Base-by-base conservation (phyloP, 768 basidiomycete species). In the Coprinellus micaceus region DNA sequence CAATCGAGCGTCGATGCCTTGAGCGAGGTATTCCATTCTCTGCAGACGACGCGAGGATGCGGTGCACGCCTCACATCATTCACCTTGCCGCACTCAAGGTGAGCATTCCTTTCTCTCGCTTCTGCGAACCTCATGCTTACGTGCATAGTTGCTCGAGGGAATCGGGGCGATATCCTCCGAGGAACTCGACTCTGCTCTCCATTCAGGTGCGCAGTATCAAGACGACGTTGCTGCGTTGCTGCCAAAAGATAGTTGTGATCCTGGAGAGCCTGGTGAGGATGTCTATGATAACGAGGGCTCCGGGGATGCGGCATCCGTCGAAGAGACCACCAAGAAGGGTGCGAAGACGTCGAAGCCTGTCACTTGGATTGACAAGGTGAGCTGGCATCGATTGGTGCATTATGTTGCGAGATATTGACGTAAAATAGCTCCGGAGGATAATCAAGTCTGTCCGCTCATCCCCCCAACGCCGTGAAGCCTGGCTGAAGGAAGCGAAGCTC, bases 41-140 rank as follows among this genome's bases (percentile, higher is more conserved):
- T 24, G 63, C 69, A 1, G 15, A 2, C 9, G 44, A 63, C 11
- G 60, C 69, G 7, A 61, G 68, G 3, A 54, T 71, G 21, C 67
- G 63, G n/a, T 75, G 73, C 60, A 70, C 74, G 68, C 74, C 71
- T 0, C 74, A 75, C 41, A 74, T 71, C 0, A 62, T 74, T n/a
- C 70, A 75, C 54, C 66, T 75, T 33, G 72, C 72, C 4, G 68
- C 69, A 2, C 28, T 70, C 5, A 58, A 70, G 61, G 71, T 68
- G 48, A 19, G 56, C 43, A 41, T 5, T 36, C 21, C 13, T 48
- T 6, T 56, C n/a, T 43, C 7, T 10, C 7, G 13, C n/a, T n/a
- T 25, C 10, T 24, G 24, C n/a, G 22, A 24, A 24, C n/a, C n/a
- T 39, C 33, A 2, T 3, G 48, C n/a, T 40, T 21, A 29, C 37